Conservation (phyloP, 192 early-diverging fungal genomes). For the Entomortierella parvispora region DNA sequence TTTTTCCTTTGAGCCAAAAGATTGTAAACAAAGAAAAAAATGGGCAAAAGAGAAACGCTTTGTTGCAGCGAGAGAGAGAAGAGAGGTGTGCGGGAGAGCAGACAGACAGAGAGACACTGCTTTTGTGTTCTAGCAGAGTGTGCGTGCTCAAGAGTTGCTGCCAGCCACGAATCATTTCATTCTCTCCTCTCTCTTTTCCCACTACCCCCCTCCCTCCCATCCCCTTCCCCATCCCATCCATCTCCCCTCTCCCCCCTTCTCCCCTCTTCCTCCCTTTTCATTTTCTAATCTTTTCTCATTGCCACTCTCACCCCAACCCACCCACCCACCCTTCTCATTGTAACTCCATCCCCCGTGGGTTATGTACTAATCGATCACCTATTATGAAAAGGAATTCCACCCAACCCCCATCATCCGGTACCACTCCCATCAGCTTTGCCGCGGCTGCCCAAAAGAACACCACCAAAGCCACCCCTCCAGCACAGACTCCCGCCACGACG, state of each 20-base stretch:
- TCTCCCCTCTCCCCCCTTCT: neutral
- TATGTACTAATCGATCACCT: slow-evolving; percentile 49
- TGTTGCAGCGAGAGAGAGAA: too few relatives aligned
- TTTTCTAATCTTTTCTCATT: slow-evolving; percentile 5
- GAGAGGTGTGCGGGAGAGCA: too few relatives aligned
- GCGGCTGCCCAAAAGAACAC: slow-evolving; percentile 50
- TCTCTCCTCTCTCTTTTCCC: too few relatives aligned
- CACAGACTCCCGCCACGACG: slow-evolving; percentile 11
- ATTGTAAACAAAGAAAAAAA: too few relatives aligned
- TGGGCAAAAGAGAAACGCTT: too few relatives aligned
- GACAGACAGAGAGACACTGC: too few relatives aligned
- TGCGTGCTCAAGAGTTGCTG: too few relatives aligned
- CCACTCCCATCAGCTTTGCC: slow-evolving; percentile 51
- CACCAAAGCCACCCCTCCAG: slow-evolving; percentile 24
- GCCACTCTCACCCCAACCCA: neutral
- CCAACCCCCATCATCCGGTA: slow-evolving; percentile 44
- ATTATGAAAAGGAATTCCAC: slow-evolving; percentile 54
- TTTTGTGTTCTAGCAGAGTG: too few relatives aligned
- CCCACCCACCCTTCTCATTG: neutral
- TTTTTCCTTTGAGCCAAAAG: too few relatives aligned
- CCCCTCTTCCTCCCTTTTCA: neutral
- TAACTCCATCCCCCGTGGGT: slow-evolving; percentile 37
- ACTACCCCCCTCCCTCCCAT: neutral
- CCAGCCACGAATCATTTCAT: neutral
- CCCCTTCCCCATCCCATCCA: neutral